Evolutionary conservation across 352 stramenopile genomes (phyloP), one percentile per base, ranked within the genome.

Genomic region (Phytophthora macrochlamydospora): DNA sequence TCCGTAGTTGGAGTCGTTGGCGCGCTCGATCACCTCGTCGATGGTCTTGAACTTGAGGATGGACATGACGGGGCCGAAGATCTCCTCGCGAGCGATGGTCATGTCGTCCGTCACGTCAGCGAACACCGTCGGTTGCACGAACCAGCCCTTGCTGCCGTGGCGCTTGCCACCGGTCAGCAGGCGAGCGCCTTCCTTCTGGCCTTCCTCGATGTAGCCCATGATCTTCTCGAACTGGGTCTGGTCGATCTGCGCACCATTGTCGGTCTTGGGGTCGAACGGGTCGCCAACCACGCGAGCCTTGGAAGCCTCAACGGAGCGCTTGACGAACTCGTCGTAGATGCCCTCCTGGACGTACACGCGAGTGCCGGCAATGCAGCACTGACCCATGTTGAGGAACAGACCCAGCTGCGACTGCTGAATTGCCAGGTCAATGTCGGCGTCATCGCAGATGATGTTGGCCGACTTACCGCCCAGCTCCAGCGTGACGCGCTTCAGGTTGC

Each of bases 41-140:
- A 97, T 76, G 28, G 77, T 91, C 67, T 92, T 88, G 68, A 97
- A 98, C 65, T 93, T 93, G 54, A 97, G 67, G 35, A 98, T 90
- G 4, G 60, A 77, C 78, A 97, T 92, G 28, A 98, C 87, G 2
- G 91, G 91, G n/a, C 94, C 93, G 67, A 98, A 98, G 52, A 98
- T 93, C 76, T 98, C 93, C 58, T 98, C 90, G 46, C 86, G 77
- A 24, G 87, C 90, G 61, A 98, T 97, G 24, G 71, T 92, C 85
- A 96, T 96, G 74, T 94, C 78, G 67, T 89, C 85, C 48, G 61
- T 79, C 28, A 92, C 76, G 37, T 92, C 83, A 1, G 73, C 89
- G 30, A 99, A 84, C 43, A 99, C 85, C 1, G 95, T 99, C 2
- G 97, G 94, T 62, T 91, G 62, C 69, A 97, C 97, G 79, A 97